phyloP scores from a whole-genome alignment of 2,329 filamentous ascomycete genomes.

The Aspergillus persii region DNA sequence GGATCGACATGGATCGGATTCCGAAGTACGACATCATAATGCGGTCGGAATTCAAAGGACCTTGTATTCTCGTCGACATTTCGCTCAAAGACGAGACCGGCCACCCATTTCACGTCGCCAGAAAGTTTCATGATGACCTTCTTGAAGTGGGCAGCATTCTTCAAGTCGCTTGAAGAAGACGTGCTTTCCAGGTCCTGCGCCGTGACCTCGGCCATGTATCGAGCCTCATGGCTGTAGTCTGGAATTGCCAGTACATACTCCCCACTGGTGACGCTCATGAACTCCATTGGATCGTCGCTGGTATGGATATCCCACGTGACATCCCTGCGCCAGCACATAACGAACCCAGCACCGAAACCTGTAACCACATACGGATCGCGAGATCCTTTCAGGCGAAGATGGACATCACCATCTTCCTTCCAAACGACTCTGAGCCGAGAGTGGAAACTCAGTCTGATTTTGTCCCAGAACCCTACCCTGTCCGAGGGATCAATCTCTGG shows the following conservation, averaged over 20 bases:
- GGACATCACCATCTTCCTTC: slow-evolving; percentile 94
- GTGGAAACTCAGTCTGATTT: slow-evolving; percentile 91
- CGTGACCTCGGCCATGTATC: slow-evolving; percentile 55
- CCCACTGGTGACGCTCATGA: slow-evolving; percentile 94
- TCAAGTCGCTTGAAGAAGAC: slow-evolving; percentile 61
- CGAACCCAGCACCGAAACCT: slow-evolving; percentile 86
- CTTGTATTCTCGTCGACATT: slow-evolving; percentile 69
- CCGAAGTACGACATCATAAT: slow-evolving; percentile 86
- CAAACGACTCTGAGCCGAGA: slow-evolving; percentile 85
- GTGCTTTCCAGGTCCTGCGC: slow-evolving; percentile 57
- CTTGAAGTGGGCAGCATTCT: slow-evolving; percentile 82
- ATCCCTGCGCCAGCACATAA: slow-evolving; percentile 98
- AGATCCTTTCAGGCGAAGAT: slow-evolving; percentile 82
- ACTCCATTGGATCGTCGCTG: slow-evolving; percentile 82
- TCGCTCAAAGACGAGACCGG: slow-evolving; percentile 87
- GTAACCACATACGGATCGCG: slow-evolving; percentile 92
- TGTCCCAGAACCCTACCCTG: slow-evolving; percentile 96
- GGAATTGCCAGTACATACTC: slow-evolving; percentile 94
- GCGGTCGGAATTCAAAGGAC: slow-evolving; percentile 84
- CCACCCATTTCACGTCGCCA: slow-evolving; percentile 89
- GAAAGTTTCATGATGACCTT: slow-evolving; percentile 99
- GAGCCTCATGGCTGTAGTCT: slow-evolving; percentile 85
- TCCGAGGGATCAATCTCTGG: slow-evolving; percentile 92
- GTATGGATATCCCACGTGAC: slow-evolving; percentile 83
- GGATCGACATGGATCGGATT: slow-evolving; percentile 71